Percentiles rank a stretch among this genome's conserved stretches.
These are phyloP conservation scores for Russula ochroleuca DNA, from an alignment of 768 basidiomycete species.

Conservation along the genomic window DNA sequence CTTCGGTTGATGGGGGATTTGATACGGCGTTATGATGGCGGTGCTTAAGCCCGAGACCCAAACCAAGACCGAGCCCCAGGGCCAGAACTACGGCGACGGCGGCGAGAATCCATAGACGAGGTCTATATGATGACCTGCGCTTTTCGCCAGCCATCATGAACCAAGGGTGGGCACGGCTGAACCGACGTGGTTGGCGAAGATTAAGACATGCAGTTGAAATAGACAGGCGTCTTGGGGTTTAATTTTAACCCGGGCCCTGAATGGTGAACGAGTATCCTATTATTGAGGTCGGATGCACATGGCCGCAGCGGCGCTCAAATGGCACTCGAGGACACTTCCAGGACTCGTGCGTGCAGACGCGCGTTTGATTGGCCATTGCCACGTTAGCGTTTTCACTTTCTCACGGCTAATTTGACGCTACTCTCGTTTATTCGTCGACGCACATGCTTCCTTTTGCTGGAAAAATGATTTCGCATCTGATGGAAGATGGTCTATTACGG, in stretches of 20 bases:
- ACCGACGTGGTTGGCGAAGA: neutral
- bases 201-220: neutral
- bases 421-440: too few species aligned
- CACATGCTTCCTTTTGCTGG: neutral
- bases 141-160: constrained; percentile 6
- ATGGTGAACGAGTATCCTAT: neutral
- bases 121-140: neutral
- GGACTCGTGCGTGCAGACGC: neutral
- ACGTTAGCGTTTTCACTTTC: neutral
- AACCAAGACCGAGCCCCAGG: constrained; percentile 29
- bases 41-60: constrained; percentile 28
- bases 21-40: constrained; percentile 2
- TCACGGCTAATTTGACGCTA: too few species aligned
- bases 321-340: too few species aligned
- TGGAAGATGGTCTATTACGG: neutral
- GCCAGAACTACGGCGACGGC: constrained; percentile 25
- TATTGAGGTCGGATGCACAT: neutral
- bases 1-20: constrained; percentile 6
- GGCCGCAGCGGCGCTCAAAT: neutral
- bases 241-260: neutral
- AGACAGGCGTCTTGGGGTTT: neutral
- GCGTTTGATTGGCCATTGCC: neutral
- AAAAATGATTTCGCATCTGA: neutral
- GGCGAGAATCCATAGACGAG: neutral
- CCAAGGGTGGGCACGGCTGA: neutral